Percentiles rank a stretch among this genome's conserved stretches.
Evolutionary conservation across 2,329 filamentous ascomycete genomes (phyloP).

Genomic region (Pezicula neosporulosa): DNA sequence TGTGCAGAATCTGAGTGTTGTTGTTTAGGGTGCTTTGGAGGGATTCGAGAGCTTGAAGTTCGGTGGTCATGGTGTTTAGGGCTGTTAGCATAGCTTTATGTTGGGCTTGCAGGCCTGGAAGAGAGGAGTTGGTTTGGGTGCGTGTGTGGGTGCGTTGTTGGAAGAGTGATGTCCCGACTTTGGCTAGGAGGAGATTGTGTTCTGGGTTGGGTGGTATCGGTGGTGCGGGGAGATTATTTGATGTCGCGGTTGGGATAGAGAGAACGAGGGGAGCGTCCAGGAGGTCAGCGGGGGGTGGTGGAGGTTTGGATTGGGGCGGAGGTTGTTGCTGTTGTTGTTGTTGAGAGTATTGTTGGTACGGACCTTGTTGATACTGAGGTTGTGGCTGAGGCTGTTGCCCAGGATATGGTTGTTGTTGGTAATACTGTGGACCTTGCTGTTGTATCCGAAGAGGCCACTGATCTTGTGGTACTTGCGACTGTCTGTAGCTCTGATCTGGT

Average conservation of each 20-base stretch:
- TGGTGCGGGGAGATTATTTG: conserved; percentile 59
- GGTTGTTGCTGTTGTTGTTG: conserved; percentile 23
- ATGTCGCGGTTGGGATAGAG: conserved; percentile 40
- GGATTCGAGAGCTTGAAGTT: conserved; percentile 67
- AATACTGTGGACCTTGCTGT: conserved; percentile 5
- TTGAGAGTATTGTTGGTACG: conserved; percentile 22
- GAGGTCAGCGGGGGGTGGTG: conserved; percentile 44
- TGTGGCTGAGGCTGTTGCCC: conserved; percentile 15
- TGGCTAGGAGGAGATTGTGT: conserved; percentile 80
- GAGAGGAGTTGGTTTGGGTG: conserved; percentile 68
- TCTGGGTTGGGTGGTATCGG: conserved; percentile 94
- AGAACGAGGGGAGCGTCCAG: conserved; percentile 49
- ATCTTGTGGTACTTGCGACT: conserved; percentile 15
- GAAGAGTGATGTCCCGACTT: conserved; percentile 68
- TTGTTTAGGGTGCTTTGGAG: conserved; percentile 68
- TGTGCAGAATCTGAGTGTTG: conserved; percentile 76
- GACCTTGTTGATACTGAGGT: conserved; percentile 21
- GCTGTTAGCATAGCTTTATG: conserved; percentile 71
- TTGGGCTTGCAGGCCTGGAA: conserved; percentile 76
- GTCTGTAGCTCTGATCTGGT: conserved; percentile 15
- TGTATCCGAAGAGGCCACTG: conserved; percentile 17
- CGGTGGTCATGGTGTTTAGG: conserved; percentile 66
- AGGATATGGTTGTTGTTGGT: conserved; percentile 3
- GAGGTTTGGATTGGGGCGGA: conserved; percentile 31
- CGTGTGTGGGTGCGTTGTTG: conserved; percentile 66